Conservation (phyloP, 192 early-diverging fungal species). For the Umbelopsis ramanniana region DNA sequence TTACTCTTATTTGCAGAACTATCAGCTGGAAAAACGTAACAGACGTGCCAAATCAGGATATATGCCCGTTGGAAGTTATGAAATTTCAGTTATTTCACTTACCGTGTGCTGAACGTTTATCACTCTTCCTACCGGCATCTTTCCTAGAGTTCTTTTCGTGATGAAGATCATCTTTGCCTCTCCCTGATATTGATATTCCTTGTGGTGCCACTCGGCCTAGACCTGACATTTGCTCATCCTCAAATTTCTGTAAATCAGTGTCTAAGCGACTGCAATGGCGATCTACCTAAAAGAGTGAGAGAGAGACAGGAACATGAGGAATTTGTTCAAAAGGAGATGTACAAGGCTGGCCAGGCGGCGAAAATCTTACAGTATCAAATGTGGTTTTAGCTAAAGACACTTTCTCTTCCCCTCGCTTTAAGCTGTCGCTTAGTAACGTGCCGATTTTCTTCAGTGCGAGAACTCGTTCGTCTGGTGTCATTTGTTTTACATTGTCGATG, state of each 20-base stretch:
- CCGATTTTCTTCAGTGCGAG: slow-evolving; percentile 58
- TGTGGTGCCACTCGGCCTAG: slow-evolving; percentile 46
- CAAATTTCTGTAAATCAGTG: slow-evolving; percentile 89
- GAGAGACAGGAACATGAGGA: background rate
- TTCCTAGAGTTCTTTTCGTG: slow-evolving; percentile 21
- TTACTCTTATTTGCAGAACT: slow-evolving; percentile 19
- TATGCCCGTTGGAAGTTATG: background rate
- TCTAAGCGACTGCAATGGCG: slow-evolving; percentile 88
- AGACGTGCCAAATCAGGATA: background rate
- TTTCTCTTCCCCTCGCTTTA: slow-evolving; percentile 93
- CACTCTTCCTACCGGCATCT: slow-evolving; percentile 10
- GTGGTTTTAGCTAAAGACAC: slow-evolving; percentile 91
- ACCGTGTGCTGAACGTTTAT: slow-evolving; percentile 12
- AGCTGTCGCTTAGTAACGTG: slow-evolving; percentile 67
- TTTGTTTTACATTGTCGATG: slow-evolving; percentile 63
- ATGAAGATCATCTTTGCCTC: slow-evolving; percentile 40
- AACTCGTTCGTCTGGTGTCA: slow-evolving; percentile 57
- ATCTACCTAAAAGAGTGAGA: slow-evolving; percentile 72
- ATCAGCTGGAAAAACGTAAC: background rate
- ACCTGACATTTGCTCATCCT: slow-evolving; percentile 86
- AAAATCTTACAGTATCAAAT: slow-evolving; percentile 78
- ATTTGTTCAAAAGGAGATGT: too few relatives aligned
- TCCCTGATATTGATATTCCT: slow-evolving; percentile 16
- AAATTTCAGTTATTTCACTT: background rate
- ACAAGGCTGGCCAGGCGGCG: too few relatives aligned